Percentiles rank a stretch among this genome's conserved stretches.
Conservation (phyloP, 768 basidiomycete genomes). For the Suillus tomentosus region DNA sequence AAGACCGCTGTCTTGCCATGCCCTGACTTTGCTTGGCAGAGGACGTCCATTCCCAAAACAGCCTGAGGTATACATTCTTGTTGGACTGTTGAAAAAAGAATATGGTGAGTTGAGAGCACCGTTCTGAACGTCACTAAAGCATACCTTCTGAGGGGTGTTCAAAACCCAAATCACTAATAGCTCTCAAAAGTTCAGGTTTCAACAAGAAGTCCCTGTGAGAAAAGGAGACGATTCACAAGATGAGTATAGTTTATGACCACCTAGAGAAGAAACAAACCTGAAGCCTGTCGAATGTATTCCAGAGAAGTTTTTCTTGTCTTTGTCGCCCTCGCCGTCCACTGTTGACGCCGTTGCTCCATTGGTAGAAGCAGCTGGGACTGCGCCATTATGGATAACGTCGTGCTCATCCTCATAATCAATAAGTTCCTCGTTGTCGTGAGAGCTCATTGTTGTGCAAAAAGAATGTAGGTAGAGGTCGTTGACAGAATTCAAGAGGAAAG, state of each 20-base stretch:
- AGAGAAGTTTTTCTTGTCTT: conserved; percentile 97
- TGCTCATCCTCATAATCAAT: conserved; percentile 95
- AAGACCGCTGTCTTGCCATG: conserved; percentile 99
- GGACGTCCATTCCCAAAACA: conserved; percentile 98
- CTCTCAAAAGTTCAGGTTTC: conserved; percentile 95
- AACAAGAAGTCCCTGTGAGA: conserved; percentile 89
- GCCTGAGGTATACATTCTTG: conserved; percentile 99
- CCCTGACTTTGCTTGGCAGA: conserved; percentile 99
- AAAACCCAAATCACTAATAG: conserved; percentile 98
- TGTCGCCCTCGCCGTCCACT: conserved; percentile 58
- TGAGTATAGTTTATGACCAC: too few relatives aligned
- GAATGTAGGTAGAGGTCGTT: conserved; percentile 28
- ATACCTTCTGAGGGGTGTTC: conserved; percentile 99
- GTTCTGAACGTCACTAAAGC: conserved; percentile 17
- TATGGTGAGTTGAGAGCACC: conserved; percentile 8
- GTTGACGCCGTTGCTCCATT: conserved; percentile 51
- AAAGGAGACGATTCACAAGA: neutral
- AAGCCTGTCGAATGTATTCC: conserved; percentile 99
- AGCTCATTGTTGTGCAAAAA: conserved; percentile 58
- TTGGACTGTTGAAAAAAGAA: conserved; percentile 66
- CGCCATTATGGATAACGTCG: conserved; percentile 68
- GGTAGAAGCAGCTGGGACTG: conserved; percentile 44
- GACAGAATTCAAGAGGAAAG: conserved; percentile 20
- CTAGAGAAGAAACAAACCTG: conserved; percentile 56
- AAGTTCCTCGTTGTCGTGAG: conserved; percentile 86